Evolutionary conservation across 2,329 filamentous ascomycete genomes (phyloP).

Genomic region (Cladophialophora carrionii): DNA sequence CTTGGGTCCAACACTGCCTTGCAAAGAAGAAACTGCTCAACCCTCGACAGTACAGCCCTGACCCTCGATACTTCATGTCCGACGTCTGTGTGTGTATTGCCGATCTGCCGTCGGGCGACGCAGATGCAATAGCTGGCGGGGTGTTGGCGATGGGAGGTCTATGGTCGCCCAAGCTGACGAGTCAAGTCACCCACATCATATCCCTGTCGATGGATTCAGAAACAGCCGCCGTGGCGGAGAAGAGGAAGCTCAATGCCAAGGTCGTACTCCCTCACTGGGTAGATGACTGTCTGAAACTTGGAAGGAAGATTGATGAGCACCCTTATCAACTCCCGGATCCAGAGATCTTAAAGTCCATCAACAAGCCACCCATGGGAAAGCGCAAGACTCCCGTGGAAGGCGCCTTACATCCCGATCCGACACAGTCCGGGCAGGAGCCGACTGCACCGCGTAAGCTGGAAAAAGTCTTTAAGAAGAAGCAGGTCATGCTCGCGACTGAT

Average conservation of each 20-base stretch:
- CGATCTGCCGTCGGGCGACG: constrained; percentile 81
- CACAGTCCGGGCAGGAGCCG: constrained; percentile 37
- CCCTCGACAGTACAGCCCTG: constrained; percentile 83
- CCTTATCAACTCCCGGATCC: constrained; percentile 87
- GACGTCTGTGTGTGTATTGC: constrained; percentile 81
- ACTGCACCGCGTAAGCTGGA: constrained; percentile 51
- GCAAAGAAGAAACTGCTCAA: constrained; percentile 71
- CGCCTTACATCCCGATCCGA: constrained; percentile 57
- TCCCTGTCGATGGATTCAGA: constrained; percentile 75
- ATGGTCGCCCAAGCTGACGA: constrained; percentile 71
- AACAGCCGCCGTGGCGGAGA: constrained; percentile 66
- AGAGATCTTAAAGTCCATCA: constrained; percentile 68
- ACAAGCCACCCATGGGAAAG: constrained; percentile 61
- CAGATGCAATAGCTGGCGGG: constrained; percentile 88
- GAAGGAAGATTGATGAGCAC: constrained; percentile 83
- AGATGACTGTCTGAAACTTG: constrained; percentile 91
- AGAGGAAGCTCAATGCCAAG: constrained; percentile 71
- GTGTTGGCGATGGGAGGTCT: constrained; percentile 87
- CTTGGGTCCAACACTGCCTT: constrained; percentile 77
- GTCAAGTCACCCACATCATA: constrained; percentile 83
- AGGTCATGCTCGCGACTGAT: constrained; percentile 76
- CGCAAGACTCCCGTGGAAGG: constrained; percentile 67
- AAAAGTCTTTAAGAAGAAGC: constrained; percentile 75
- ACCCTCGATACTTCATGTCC: constrained; percentile 86
- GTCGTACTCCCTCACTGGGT: constrained; percentile 88